These are phyloP conservation scores for Ustilago shanxiensis DNA, from an alignment of 1,284 basidiomycete genomes.

Conservation along the genomic window DNA sequence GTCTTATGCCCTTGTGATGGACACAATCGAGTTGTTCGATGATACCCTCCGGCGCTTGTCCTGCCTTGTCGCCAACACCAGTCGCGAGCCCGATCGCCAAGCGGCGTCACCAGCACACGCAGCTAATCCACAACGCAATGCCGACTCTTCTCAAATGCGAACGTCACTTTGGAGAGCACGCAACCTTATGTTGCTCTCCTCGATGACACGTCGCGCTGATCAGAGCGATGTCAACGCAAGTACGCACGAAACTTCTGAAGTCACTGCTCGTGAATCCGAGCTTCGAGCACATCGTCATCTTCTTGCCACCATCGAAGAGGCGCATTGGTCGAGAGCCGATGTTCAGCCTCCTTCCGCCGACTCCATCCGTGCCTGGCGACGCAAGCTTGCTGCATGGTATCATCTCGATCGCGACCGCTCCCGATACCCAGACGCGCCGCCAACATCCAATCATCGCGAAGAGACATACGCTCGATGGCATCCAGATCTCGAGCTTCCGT, in stretches of 20 bases:
- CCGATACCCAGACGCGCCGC: slow-evolving; percentile 25
- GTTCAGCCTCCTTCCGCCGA: slow-evolving; percentile 9
- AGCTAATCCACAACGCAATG: slow-evolving; percentile 10
- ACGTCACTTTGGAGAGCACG: slow-evolving; percentile 40
- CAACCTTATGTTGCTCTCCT: slow-evolving; percentile 36
- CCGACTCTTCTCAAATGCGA: slow-evolving; percentile 27
- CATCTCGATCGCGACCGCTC: slow-evolving; percentile 30
- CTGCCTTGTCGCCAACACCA: slow-evolving; percentile 23
- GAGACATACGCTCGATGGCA: slow-evolving; percentile 34
- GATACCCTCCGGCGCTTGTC: slow-evolving; percentile 41
- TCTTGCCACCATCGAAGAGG: slow-evolving; percentile 40
- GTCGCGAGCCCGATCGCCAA: not conserved
- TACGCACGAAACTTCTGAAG: not conserved
- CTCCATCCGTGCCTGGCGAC: slow-evolving; percentile 40
- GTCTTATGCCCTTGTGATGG: slow-evolving; percentile 37
- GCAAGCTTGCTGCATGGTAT: slow-evolving; percentile 44
- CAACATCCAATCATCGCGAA: not conserved
- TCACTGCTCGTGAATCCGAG: slow-evolving; percentile 7
- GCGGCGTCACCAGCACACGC: not conserved
- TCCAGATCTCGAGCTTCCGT: slow-evolving; percentile 38
- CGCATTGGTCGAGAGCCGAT: slow-evolving; percentile 29
- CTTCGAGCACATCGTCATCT: slow-evolving; percentile 28
- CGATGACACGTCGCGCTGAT: slow-evolving; percentile 20
- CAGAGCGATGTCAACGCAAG: not conserved
- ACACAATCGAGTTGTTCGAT: slow-evolving; percentile 45